These are phyloP conservation scores for Peronospora farinosa DNA, from an alignment of 352 stramenopile species.

Conservation along the genomic window DNA sequence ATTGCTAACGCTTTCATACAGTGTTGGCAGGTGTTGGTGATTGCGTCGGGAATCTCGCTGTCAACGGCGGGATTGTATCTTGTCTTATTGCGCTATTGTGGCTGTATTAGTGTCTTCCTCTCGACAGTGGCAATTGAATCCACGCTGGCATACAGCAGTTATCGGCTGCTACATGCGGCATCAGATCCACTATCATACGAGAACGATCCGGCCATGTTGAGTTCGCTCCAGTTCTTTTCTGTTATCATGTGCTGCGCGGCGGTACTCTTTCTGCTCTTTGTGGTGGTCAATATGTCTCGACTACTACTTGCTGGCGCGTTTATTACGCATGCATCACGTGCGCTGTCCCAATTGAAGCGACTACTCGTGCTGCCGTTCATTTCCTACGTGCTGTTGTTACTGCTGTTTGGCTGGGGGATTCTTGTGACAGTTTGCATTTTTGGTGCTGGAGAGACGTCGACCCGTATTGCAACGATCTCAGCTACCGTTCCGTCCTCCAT, in stretches of 20 bases:
- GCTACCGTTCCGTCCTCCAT: conserved; percentile 41
- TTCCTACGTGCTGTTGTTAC: conserved; percentile 50
- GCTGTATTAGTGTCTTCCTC: conserved; percentile 64
- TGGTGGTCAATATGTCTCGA: conserved; percentile 52
- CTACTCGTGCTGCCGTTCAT: conserved; percentile 68
- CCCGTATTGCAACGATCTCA: conserved; percentile 50
- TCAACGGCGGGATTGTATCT: conserved; percentile 57
- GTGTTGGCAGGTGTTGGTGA: conserved; percentile 64
- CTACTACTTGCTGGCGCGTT: conserved; percentile 67
- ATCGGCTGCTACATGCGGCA: conserved; percentile 45
- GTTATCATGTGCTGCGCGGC: conserved; percentile 53
- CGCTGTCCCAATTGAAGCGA: conserved; percentile 56
- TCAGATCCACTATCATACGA: conserved; percentile 42
- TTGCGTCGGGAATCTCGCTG: conserved; percentile 53
- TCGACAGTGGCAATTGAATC: conserved; percentile 57
- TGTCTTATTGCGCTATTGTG: conserved; percentile 60
- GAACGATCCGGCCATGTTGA: conserved; percentile 62
- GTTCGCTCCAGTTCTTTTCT: conserved; percentile 54
- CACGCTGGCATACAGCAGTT: conserved; percentile 59
- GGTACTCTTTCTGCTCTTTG: conserved; percentile 63
- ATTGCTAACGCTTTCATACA: conserved; percentile 13
- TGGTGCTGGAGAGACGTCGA: conserved; percentile 53
- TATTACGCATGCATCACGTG: conserved; percentile 69
- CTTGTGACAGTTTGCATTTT: conserved; percentile 74
- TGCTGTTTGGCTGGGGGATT: conserved; percentile 69